phyloP scores from a whole-genome alignment of 495 filamentous ascomycete species.

The Trichoderma reesei region DNA sequence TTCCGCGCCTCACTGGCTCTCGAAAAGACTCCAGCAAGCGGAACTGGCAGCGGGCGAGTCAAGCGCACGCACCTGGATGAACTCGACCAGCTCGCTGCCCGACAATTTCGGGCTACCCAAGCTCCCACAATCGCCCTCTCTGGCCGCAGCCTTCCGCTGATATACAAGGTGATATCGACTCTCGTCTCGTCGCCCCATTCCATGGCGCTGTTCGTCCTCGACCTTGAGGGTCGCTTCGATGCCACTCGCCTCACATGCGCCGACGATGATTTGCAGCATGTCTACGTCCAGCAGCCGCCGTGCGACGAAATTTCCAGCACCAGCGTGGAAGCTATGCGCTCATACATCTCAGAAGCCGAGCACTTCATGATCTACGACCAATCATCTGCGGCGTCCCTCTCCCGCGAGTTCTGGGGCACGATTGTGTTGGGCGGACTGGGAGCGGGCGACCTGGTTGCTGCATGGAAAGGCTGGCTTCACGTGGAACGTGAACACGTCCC shows the following conservation, averaged over 20 bases:
- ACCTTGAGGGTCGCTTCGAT: slow-evolving; percentile 60
- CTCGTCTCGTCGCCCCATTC: slow-evolving; percentile 44
- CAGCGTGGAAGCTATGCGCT: slow-evolving; percentile 16
- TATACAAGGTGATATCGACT: slow-evolving; percentile 52
- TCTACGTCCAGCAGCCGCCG: slow-evolving; percentile 31
- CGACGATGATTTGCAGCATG: slow-evolving; percentile 24
- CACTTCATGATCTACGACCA: slow-evolving; percentile 39
- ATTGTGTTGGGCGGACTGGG: slow-evolving; percentile 33
- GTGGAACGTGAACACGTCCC: slow-evolving; percentile 32
- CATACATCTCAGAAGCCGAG: slow-evolving; percentile 24
- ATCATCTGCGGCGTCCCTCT: slow-evolving; percentile 17
- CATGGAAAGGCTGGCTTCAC: slow-evolving; percentile 40
- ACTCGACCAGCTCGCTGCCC: slow-evolving; percentile 30
- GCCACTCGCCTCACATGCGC: slow-evolving; percentile 38
- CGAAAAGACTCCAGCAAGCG: slow-evolving; percentile 20
- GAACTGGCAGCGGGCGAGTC: slow-evolving; percentile 10
- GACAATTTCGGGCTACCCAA: slow-evolving; percentile 27
- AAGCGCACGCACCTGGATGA: slow-evolving; percentile 29
- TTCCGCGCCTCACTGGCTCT: slow-evolving; percentile 28
- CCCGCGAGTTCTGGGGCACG: slow-evolving; percentile 40
- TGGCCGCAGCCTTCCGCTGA: slow-evolving; percentile 53
- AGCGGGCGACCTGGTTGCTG: slow-evolving; percentile 27
- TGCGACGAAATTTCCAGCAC: not conserved
- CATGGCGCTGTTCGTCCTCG: slow-evolving; percentile 58
- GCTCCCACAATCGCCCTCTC: slow-evolving; percentile 32